These are phyloP conservation scores for Stentor coeruleus DNA, from an alignment of 73 alveolate genomes.

Conservation along the genomic window DNA sequence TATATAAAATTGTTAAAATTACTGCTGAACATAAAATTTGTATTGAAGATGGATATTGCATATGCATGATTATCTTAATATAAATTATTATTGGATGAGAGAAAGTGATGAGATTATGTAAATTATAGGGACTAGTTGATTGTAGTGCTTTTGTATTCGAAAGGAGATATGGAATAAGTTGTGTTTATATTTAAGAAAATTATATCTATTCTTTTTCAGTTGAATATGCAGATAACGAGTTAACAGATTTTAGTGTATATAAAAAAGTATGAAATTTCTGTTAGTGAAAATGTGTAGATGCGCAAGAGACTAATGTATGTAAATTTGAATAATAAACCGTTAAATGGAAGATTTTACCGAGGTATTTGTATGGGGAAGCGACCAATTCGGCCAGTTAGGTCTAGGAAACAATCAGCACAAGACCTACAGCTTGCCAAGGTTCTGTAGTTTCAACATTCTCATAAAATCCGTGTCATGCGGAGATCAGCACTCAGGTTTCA, in stretches of 20 bases:
- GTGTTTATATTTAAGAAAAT: neutral
- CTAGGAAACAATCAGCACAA: slow-evolving; percentile 44
- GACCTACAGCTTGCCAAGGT: slow-evolving; percentile 34
- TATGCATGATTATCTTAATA: slow-evolving; percentile 19
- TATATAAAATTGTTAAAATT: slow-evolving; percentile 10
- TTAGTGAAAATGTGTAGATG: no score
- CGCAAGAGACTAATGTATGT: no score
- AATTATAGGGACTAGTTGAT: neutral
- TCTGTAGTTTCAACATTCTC: slow-evolving; percentile 49
- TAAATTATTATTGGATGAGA: slow-evolving; percentile 12
- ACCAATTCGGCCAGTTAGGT: slow-evolving; percentile 44
- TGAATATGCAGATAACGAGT: neutral
- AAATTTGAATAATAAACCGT: neutral
- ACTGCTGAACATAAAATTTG: neutral
- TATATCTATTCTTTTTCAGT: neutral
- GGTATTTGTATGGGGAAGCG: slow-evolving; percentile 48
- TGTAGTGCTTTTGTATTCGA: neutral
- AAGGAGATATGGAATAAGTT: neutral
- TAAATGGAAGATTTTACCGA: slow-evolving; percentile 31
- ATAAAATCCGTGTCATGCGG: slow-evolving; percentile 57
- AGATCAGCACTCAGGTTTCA: slow-evolving; percentile 40
- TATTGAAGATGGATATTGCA: neutral
- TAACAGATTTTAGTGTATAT: neutral
- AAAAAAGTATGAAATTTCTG: slow-evolving; percentile 9
- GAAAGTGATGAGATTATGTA: slow-evolving; percentile 13